phyloP scores from a whole-genome alignment of 2,329 filamentous ascomycete genomes.

The Fusarium bulbicola region DNA sequence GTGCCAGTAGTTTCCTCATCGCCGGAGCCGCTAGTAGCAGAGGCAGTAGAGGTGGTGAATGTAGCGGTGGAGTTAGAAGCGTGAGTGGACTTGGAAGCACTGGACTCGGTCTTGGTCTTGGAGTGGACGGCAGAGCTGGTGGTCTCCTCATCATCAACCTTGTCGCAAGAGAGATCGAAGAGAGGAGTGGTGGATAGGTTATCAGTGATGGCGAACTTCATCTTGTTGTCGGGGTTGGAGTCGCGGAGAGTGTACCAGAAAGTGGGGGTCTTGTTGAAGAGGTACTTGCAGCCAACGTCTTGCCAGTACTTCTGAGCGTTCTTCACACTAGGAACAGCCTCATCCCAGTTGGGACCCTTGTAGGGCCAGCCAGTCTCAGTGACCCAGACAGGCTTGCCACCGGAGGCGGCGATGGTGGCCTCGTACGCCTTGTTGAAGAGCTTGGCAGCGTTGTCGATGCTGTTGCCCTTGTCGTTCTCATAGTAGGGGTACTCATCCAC shows the following conservation, averaged over 20 bases:
- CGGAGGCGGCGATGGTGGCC: constrained; percentile 55
- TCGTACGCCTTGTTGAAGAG: constrained; percentile 64
- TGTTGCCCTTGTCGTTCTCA: constrained; percentile 64
- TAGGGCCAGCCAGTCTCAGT: constrained; percentile 74
- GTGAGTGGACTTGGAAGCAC: constrained; percentile 16
- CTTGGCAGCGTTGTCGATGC: constrained; percentile 62
- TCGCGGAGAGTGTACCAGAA: constrained; percentile 72
- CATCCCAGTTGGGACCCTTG: constrained; percentile 61
- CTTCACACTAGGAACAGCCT: constrained; percentile 62
- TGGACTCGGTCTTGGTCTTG: constrained; percentile 24
- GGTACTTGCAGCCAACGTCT: constrained; percentile 66
- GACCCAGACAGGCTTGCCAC: constrained; percentile 66
- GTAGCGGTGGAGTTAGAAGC: constrained; percentile 50
- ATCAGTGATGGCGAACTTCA: constrained; percentile 66
- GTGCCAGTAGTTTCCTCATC: constrained; percentile 55
- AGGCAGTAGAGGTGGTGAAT: constrained; percentile 46
- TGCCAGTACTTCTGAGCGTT: constrained; percentile 74
- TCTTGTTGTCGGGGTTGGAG: constrained; percentile 66
- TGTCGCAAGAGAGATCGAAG: constrained; percentile 64
- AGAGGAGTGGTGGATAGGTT: constrained; percentile 60
- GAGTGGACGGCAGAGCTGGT: constrained; percentile 34
- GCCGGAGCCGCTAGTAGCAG: constrained; percentile 61
- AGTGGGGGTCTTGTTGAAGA: constrained; percentile 64
- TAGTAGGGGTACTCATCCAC: constrained; percentile 75
- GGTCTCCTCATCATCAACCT: constrained; percentile 39